Base-by-base conservation (phyloP, 305 asterid species). In the Solanum hybrid region DNA sequence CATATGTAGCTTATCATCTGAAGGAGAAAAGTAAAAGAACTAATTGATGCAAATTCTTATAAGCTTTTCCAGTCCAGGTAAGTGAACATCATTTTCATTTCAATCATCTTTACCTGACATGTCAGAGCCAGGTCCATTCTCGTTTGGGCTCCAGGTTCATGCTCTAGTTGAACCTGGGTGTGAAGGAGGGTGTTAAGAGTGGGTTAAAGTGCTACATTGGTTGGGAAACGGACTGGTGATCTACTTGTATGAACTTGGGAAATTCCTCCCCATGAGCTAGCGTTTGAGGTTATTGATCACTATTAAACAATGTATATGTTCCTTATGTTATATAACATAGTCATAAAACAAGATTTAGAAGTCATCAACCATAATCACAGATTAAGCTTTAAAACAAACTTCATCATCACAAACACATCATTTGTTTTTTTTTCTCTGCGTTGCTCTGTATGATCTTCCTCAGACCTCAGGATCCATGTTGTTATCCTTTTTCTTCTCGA, bases 401-500 rank as follows among this genome's bases (percentile, higher is more conserved):
- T 90, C 94, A 71, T 93, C 95, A 90, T 94, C 93, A 29, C 31
- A n/a, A n/a, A n/a, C n/a, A n/a, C n/a, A n/a, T 90, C 94, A 14
- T 88, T 91, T 81, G 35, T 32, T 32, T 56, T 56, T 36, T 14
- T 77, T 76, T 73, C 90, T 10, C 3, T 90, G 24, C 31, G 31
- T 12, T 24, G 73, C 34, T 78, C 85, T 85, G 37, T 76, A 0
- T 6, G 64, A 34, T 90, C 78, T 14, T 86, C 87, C 5, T 82
- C 91, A 4, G 24, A 6, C 13, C 29, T 66, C 14, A 9, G 73
- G 14, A 20, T 79, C 86, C 17, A 12, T 14, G 60, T 75, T 32
- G 11, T 10, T 31, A 38, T 69, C 89, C 90, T 79, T 34, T 6
- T 89, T 77, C 11, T 78, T 89, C 93, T 78, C 93, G 40, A 86